Evolutionary conservation across 2,329 filamentous ascomycete genomes (phyloP).

Genomic region (Sclerotiophoma versabilis): DNA sequence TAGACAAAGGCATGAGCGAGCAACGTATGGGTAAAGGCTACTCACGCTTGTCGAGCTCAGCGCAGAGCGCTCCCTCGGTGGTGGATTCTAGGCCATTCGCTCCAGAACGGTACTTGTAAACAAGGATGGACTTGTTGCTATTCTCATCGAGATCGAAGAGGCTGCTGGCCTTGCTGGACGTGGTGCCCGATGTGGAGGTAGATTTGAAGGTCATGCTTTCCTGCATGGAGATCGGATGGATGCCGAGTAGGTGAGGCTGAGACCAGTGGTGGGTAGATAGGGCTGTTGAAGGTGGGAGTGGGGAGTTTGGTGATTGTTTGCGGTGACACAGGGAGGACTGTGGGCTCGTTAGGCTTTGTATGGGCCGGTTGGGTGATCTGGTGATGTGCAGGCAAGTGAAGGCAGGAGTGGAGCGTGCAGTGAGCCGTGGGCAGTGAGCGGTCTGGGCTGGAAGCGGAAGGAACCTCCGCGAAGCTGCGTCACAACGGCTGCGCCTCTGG

Average conservation of each 20-base stretch:
- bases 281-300: slow-evolving; percentile 18
- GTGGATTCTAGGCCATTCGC: slow-evolving; percentile 49
- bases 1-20: slow-evolving; percentile 22
- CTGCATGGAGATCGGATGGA: slow-evolving; percentile 22
- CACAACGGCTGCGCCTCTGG: slow-evolving; percentile 32
- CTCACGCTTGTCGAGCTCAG: slow-evolving; percentile 47
- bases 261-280: slow-evolving; percentile 28
- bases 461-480: slow-evolving; percentile 22
- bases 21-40: slow-evolving; percentile 2
- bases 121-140: slow-evolving; percentile 53
- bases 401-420: slow-evolving; percentile 16
- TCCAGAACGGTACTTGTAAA: slow-evolving; percentile 55
- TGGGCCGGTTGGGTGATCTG: slow-evolving; percentile 35
- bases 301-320: slow-evolving; percentile 23
- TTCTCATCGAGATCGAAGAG: slow-evolving; percentile 55
- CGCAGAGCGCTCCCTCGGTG: slow-evolving; percentile 55
- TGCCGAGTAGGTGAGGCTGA: slow-evolving; percentile 35
- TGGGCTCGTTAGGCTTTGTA: slow-evolving; percentile 36
- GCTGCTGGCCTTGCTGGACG: slow-evolving; percentile 48
- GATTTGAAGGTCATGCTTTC: slow-evolving; percentile 53
- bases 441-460: slow-evolving; percentile 29
- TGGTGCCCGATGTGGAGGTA: slow-evolving; percentile 50
- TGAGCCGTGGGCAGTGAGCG: too few species aligned
- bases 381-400: slow-evolving; percentile 32
- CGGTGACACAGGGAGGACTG: slow-evolving; percentile 30